These are phyloP conservation scores for Prosopis cineraria DNA, from an alignment of 306 rosid species.

Conservation along the genomic window DNA sequence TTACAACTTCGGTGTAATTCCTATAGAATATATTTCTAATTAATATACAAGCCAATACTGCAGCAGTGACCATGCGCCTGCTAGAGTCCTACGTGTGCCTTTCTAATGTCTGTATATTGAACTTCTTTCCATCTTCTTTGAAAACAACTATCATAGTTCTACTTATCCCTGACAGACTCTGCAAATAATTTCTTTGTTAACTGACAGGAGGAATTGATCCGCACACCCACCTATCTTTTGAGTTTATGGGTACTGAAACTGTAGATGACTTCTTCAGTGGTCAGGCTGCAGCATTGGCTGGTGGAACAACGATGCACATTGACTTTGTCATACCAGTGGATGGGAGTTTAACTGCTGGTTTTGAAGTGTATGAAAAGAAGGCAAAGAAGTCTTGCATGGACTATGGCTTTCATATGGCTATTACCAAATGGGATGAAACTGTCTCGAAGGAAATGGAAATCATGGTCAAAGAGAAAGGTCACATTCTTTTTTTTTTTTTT, in stretches of 20 bases:
- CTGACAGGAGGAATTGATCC: conserved; percentile 95
- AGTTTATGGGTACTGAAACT: conserved; percentile 64
- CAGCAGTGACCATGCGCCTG: conserved; percentile 15
- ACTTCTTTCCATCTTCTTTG: neutral
- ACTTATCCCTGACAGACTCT: conserved; percentile 18
- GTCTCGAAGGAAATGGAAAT: conserved; percentile 83
- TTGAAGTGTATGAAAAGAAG: conserved; percentile 77
- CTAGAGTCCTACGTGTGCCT: neutral
- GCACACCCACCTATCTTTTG: conserved; percentile 80
- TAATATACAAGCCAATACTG: neutral
- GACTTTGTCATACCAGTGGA: conserved; percentile 76
- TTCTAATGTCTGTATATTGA: neutral
- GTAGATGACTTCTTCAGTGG: conserved; percentile 88
- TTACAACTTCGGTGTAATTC: conserved; percentile 20
- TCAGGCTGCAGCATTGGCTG: conserved; percentile 97
- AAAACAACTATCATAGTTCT: neutral
- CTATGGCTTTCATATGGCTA: conserved; percentile 95
- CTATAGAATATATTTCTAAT: neutral
- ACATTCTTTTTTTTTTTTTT: no score
- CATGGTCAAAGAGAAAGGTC: conserved; percentile 89
- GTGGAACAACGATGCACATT: conserved; percentile 96
- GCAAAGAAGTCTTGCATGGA: conserved; percentile 83
- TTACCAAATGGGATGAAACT: conserved; percentile 85
- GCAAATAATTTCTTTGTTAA: conserved; percentile 31
- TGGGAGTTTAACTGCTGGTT: conserved; percentile 75